Evolutionary conservation across 2,329 filamentous ascomycete species (phyloP), one percentile per base, ranked within the genome.

Genomic region (Cordyceps fumosorosea): DNA sequence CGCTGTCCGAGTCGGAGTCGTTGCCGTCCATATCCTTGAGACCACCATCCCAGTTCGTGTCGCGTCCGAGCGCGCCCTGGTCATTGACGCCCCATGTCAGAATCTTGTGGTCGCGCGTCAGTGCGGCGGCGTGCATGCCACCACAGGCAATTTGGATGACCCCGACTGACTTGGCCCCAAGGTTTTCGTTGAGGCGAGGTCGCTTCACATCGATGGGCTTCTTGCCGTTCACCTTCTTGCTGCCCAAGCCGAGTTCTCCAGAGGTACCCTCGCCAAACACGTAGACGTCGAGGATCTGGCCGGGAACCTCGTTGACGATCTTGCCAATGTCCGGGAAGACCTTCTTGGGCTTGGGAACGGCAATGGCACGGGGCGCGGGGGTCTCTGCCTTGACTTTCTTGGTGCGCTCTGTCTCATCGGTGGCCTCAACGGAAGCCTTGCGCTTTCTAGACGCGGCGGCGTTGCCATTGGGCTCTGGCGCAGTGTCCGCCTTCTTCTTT

Each of bases 71-170:
- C 10, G 91, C 89, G 65, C 89, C 89, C 70, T 92, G 87, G 70
- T 96, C 91, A 71, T 95, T 95, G 67, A 95, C 90, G 60, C 91
- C 91, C 91, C 91, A 96, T 32, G 89, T 92, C 60, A 91, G 77
- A 67, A 96, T 89, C 76, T 87, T 87, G 79, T 92, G 91, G 73
- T 93, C 88, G 67, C 87, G 83, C 56, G 91, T 93, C 58, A 95
- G 77, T 3, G 88, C 90, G 65, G 89, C 79, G 58, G 82, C 86
- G 75, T 96, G 91, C 90, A 96, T 93, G 62, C 90, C 90, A 64
- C 91, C 91, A 64, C 88, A 86, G 56, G 89, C 86, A 62, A 96
- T 75, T 73, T 90, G 86, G 2, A 95, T 89, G 42, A 95, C 83
- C 40, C 89, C 90, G 34, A 91, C 80, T 10, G 88, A 86, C 63